These are phyloP conservation scores for Boletus rufocinnamomeus DNA, from an alignment of 768 basidiomycete species.

Conservation along the genomic window DNA sequence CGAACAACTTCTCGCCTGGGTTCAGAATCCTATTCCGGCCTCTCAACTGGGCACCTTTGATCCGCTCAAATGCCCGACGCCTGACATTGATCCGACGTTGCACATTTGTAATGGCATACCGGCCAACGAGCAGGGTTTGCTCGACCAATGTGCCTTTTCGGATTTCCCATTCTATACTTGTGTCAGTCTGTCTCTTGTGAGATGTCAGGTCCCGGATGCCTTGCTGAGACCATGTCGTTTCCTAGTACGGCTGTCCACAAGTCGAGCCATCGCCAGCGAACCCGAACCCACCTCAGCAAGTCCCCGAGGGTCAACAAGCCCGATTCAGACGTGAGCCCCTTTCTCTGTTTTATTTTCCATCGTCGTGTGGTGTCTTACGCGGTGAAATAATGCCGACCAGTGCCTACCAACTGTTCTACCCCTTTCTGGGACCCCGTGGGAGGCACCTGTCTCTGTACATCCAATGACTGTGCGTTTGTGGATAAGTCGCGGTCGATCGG, in stretches of 20 bases:
- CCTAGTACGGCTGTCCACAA: conserved; percentile 49
- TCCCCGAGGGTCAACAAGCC: conserved; percentile 37
- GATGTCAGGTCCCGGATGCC: background rate
- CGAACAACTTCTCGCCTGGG: background rate
- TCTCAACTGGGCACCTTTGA: background rate
- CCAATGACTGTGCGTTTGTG: conserved; percentile 56
- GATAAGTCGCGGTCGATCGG: conserved; percentile 68
- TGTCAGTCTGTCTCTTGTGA: background rate
- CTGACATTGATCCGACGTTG: background rate
- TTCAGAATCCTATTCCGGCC: background rate
- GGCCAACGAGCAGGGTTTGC: background rate
- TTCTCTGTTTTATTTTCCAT: conserved; percentile 3
- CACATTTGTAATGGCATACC: background rate
- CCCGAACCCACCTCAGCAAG: conserved; percentile 66
- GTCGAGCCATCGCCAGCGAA: conserved; percentile 53
- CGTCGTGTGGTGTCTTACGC: too few species aligned
- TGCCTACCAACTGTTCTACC: conserved; percentile 72
- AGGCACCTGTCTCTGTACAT: conserved; percentile 63
- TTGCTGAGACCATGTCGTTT: background rate
- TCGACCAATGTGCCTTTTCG: background rate
- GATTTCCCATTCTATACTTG: conserved; percentile 2
- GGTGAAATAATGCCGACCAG: conserved; percentile 31
- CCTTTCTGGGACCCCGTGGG: conserved; percentile 80
- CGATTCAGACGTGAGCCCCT: conserved; percentile 57
- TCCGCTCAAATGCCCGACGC: background rate